phyloP scores from a whole-genome alignment of 2,329 filamentous ascomycete genomes.

The Xylaria sp. region DNA sequence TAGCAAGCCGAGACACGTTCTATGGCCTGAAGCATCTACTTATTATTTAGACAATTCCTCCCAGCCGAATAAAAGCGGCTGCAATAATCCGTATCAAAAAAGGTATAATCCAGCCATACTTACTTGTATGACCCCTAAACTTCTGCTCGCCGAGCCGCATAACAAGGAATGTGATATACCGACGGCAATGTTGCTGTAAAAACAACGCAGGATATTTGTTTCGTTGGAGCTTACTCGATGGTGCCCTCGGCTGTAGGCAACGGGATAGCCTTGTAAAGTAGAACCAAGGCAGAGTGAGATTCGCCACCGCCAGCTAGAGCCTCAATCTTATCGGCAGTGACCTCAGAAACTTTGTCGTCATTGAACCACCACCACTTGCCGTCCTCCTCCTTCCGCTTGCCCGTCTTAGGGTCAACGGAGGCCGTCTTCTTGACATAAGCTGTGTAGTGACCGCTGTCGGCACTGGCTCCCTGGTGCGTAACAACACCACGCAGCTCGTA shows the following conservation, averaged over 20 bases:
- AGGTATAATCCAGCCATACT: not conserved
- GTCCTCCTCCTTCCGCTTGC: constrained; percentile 74
- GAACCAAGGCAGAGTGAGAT: constrained; percentile 74
- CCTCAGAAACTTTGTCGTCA: constrained; percentile 93
- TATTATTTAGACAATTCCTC: not conserved
- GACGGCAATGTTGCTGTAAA: constrained; percentile 17
- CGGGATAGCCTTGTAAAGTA: constrained; percentile 71
- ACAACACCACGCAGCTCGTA: constrained; percentile 94
- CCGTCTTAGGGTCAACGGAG: constrained; percentile 65
- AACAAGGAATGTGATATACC: constrained; percentile 18
- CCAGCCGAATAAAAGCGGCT: constrained; percentile 11
- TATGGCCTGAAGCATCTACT: not conserved
- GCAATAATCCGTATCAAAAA: not conserved
- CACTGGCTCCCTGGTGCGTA: constrained; percentile 92
- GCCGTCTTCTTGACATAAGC: constrained; percentile 93
- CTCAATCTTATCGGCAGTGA: constrained; percentile 85
- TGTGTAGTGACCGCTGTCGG: constrained; percentile 97
- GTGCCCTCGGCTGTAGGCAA: constrained; percentile 54
- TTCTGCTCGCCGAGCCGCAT: not conserved
- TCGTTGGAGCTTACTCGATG: constrained; percentile 24
- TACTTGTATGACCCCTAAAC: constrained; percentile 15
- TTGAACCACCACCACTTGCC: constrained; percentile 99
- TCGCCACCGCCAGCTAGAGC: constrained; percentile 84
- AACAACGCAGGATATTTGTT: not conserved
- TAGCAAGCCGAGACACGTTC: not conserved